Base-by-base conservation (phyloP, 805 yeast genomes). In the Clavispora fructus region DNA sequence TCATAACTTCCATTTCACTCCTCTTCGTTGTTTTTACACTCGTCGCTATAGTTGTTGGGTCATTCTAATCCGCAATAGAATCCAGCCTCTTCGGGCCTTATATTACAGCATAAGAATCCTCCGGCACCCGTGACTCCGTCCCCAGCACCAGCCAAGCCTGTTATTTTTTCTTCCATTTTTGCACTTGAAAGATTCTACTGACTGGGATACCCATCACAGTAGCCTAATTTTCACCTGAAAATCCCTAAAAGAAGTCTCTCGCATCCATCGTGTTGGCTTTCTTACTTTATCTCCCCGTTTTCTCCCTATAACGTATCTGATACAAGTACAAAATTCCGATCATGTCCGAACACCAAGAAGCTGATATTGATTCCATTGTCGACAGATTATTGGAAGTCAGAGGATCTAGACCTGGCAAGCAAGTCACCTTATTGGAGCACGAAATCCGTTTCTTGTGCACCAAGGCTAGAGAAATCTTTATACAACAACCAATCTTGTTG, bases 381-480 rank as follows among this genome's bases (percentile, higher is more conserved):
- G 98, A 92, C 74, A 83, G 98, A 77, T 79, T 92, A 62, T 77
- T 92, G 59, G 98, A 94, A 70, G 99, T 94, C 44, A 84, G 99
- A 70, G 99, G 98, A 53, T 89, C 97, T 51, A 84, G 97, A 68
- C 99, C 99, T 16, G 99, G 99, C 35, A 91, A 89, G 67, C 97
- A 89, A 65, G 99, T 92, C 40, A 90, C 90, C 55, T 77, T 92
- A 50, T 88, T 85, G 60, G 99, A 92, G 71, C 87, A 80, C 66
- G 98, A 94, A 73, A 94, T 92, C 67, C 84, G 96, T 63, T 92
- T 80, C 70, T 82, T 92, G 52, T 92, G 99, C 75, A 90, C 97
- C 53, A 92, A 91, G 69, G 98, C 99, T 29, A 84, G 99, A 71
- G 97, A 95, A 66, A 94, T 92, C 62, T 92, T 92, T 70, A 94